Conservation (phyloP, 441 rosid species). For the Pelargonium myrrhifolium region DNA sequence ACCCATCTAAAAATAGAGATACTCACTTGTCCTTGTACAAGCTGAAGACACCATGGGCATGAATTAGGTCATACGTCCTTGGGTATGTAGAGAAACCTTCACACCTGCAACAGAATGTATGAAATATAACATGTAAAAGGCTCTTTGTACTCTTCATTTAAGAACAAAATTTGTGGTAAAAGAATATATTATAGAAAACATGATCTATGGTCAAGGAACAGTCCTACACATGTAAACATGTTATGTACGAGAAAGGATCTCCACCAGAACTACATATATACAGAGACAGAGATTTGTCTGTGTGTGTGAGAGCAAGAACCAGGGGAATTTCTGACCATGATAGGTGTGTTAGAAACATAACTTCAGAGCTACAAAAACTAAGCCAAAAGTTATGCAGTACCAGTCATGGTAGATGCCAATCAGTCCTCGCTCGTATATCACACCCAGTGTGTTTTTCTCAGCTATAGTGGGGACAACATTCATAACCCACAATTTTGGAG, state of each 20-base stretch:
- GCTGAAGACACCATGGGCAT: slow-evolving; percentile 15
- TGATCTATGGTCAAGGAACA: slow-evolving; percentile 1
- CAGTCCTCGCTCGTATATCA: slow-evolving; percentile 9
- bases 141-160: not conserved
- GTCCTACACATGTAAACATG: not conserved
- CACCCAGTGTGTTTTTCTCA: slow-evolving; percentile 15
- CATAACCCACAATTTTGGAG: slow-evolving; percentile 18
- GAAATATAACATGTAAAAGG: not conserved
- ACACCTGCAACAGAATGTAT: slow-evolving; percentile 11
- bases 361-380: not conserved
- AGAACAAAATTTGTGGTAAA: not conserved
- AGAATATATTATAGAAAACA: slow-evolving; percentile 1
- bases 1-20: not conserved
- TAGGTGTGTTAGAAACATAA: not conserved
- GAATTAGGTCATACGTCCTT: slow-evolving; percentile 17
- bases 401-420: slow-evolving; percentile 22
- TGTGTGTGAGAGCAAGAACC: not conserved
- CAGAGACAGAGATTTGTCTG: not conserved
- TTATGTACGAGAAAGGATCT: not conserved
- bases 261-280: not conserved
- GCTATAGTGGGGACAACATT: slow-evolving; percentile 16
- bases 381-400: not conserved
- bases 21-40: slow-evolving; percentile 17
- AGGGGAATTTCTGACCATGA: not conserved
- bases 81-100: slow-evolving; percentile 18